These are phyloP conservation scores for Trichoderma reesei DNA, from an alignment of 495 filamentous ascomycete species.

Conservation along the genomic window DNA sequence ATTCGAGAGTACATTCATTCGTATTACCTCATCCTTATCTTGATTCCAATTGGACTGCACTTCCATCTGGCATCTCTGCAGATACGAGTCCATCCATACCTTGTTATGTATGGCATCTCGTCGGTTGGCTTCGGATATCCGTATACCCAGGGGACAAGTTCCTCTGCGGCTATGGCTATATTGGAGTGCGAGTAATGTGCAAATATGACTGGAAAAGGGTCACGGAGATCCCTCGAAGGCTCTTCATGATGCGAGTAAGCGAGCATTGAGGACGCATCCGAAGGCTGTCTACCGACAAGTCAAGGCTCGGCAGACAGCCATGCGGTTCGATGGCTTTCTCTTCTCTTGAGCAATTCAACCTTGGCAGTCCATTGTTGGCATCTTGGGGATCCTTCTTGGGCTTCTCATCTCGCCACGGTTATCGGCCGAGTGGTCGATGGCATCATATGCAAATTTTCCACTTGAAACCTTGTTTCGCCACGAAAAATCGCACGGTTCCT, in stretches of 20 bases:
- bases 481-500: neutral
- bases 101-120: no score
- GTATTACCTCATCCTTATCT: no score
- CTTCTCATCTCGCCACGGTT: neutral
- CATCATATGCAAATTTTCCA: neutral
- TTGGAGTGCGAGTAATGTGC: no score
- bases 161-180: no score
- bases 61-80: neutral
- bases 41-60: no score
- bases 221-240: neutral
- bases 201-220: no score
- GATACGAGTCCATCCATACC: neutral
- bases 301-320: no score
- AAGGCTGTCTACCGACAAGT: no score
- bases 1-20: neutral
- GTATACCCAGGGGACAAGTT: no score
- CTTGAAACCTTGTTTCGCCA: neutral
- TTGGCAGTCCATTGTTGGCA: neutral
- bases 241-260: neutral
- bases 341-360: neutral
- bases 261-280: neutral
- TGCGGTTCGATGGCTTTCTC: neutral
- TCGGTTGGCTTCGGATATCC: no score
- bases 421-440: neutral
- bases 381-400: neutral